Conservation (phyloP, 2,329 filamentous ascomycete genomes). For the Hypoxylon rubiginosum region DNA sequence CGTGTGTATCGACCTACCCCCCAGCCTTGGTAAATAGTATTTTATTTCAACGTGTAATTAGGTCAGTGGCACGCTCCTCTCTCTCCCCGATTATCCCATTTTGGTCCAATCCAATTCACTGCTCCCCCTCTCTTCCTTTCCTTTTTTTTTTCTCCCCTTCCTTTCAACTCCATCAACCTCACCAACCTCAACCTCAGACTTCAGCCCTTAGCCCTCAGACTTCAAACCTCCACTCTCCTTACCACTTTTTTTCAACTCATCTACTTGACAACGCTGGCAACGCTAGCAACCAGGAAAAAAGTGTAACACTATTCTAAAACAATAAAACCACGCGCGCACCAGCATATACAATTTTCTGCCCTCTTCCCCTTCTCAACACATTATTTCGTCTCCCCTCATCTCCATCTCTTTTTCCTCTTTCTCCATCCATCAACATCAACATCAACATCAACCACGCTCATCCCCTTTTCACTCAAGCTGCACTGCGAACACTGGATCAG, state of each 20-base stretch:
- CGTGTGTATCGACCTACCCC: constrained; percentile 9
- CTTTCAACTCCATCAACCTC: constrained; percentile 1
- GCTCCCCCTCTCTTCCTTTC: constrained; percentile 2
- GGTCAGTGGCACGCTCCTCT: constrained; percentile 39
- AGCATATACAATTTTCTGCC: neutral
- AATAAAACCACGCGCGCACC: neutral
- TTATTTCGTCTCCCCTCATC: neutral
- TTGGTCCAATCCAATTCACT: constrained; percentile 21
- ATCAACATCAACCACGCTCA: neutral
- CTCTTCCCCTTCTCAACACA: neutral
- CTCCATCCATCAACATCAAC: neutral
- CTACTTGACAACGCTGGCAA: neutral
- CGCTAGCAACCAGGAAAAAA: constrained; percentile 1
- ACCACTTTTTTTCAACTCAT: neutral
- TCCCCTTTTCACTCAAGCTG: neutral
- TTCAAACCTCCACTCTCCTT: neutral
- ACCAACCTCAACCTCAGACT: neutral
- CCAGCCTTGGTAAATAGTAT: constrained; percentile 35
- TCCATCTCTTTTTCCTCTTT: neutral
- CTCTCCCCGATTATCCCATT: constrained; percentile 30
- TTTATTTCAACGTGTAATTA: constrained; percentile 35
- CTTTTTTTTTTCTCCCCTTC: neutral
- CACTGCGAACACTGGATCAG: neutral
- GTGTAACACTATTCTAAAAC: neutral
- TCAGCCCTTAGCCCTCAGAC: neutral